Percentiles rank a stretch among this genome's conserved stretches.
Evolutionary conservation across 148 eudicot species (phyloP).

Genomic region (Oxyria digyna): DNA sequence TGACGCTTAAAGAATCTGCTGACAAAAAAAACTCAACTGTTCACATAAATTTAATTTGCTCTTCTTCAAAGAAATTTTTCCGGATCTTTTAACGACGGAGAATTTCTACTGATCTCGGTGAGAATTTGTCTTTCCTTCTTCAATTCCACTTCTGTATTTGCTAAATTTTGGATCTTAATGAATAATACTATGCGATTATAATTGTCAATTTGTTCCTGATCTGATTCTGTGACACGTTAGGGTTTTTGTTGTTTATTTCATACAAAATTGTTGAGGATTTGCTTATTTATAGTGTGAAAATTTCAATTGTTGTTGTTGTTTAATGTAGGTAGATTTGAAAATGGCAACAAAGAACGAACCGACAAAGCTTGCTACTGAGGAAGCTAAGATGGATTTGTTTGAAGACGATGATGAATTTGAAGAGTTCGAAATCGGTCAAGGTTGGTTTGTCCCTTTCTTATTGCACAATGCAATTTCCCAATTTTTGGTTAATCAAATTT

Average conservation of each 20-base stretch:
- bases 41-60: no score
- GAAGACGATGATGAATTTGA: slow-evolving; percentile 86
- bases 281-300: background rate
- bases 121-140: background rate
- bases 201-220: background rate
- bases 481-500: background rate
- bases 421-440: slow-evolving; percentile 66
- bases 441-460: slow-evolving; percentile 13
- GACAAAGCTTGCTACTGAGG: slow-evolving; percentile 39
- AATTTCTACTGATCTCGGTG: background rate
- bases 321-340: background rate
- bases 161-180: no score
- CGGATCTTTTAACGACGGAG: no score
- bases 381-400: slow-evolving; percentile 62
- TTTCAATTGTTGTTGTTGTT: background rate
- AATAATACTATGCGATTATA: background rate
- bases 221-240: background rate
- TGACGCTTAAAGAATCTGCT: background rate
- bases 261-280: background rate
- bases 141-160: background rate
- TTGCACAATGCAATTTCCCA: background rate
- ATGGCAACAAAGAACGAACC: slow-evolving; percentile 31
- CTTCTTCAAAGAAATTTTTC: no score
- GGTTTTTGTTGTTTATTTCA: background rate
- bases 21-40: no score